These are phyloP conservation scores for Rhytidhysteron rufulum DNA, from an alignment of 2,329 filamentous ascomycete genomes.

Conservation along the genomic window DNA sequence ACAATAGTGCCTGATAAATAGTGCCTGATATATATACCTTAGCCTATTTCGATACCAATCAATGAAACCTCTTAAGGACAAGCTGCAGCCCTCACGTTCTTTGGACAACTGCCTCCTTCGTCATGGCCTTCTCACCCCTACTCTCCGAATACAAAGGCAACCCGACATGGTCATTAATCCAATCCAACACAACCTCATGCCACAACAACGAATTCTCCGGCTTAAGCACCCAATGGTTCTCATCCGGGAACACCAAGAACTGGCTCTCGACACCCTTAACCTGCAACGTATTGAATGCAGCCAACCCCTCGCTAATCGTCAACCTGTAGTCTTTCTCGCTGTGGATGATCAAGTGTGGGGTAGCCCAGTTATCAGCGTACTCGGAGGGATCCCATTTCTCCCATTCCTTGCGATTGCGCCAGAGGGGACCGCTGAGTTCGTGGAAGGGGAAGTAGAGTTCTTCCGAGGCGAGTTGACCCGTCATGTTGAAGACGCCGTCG, in stretches of 20 bases:
- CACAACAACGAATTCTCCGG: conserved; percentile 87
- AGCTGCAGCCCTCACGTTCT: neutral
- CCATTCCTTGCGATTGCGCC: conserved; percentile 46
- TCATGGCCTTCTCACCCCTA: conserved; percentile 8
- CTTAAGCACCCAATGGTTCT: conserved; percentile 82
- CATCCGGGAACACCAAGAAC: conserved; percentile 76
- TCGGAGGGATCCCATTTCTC: conserved; percentile 55
- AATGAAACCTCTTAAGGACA: too few species aligned
- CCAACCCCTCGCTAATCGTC: conserved; percentile 77
- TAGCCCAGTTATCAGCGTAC: conserved; percentile 67
- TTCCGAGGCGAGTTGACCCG: conserved; percentile 48
- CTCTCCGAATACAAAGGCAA: conserved; percentile 40
- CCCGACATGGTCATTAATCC: conserved; percentile 61
- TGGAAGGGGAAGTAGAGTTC: conserved; percentile 52
- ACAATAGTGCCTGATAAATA: too few species aligned
- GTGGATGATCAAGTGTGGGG: conserved; percentile 86
- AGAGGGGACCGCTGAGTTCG: conserved; percentile 34
- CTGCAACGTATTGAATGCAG: conserved; percentile 84
- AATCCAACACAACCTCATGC: conserved; percentile 81
- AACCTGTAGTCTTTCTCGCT: conserved; percentile 86
- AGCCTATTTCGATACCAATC: too few species aligned
- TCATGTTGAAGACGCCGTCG: conserved; percentile 73
- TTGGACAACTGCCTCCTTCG: conserved; percentile 3
- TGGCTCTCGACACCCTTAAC: conserved; percentile 69
- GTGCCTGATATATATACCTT: too few species aligned